Evolutionary conservation across 768 basidiomycete species (phyloP).

Genomic region (Tremella mesenterica): DNA sequence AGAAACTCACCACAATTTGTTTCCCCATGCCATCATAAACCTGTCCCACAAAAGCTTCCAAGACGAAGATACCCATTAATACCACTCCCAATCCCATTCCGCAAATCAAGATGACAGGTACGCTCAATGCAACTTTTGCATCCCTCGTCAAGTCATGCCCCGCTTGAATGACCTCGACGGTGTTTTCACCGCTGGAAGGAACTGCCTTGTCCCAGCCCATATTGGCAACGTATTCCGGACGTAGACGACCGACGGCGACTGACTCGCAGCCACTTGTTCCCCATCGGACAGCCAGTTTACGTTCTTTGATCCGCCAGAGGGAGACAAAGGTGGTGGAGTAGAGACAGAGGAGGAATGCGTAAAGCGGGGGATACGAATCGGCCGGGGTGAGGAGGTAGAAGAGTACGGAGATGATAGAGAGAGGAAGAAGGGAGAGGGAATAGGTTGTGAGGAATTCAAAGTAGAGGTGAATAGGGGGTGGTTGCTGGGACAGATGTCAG

Average conservation of each 20-base stretch:
- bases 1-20: conserved; percentile 60
- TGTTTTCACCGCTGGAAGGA: conserved; percentile 1
- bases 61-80: conserved; percentile 60
- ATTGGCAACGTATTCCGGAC: conserved; percentile 38
- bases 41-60: conserved; percentile 82
- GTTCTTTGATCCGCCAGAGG: conserved; percentile 82
- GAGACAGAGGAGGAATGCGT: conserved; percentile 64
- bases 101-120: conserved; percentile 55
- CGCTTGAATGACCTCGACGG: conserved; percentile 24
- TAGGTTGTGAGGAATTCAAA: conserved; percentile 82
- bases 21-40: conserved; percentile 83
- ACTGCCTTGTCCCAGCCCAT: conserved; percentile 19
- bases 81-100: conserved; percentile 60
- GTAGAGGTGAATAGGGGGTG: conserved; percentile 48
- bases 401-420: conserved; percentile 60
- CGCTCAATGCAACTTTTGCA: conserved; percentile 30
- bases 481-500: conserved; percentile 15
- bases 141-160: conserved; percentile 32
- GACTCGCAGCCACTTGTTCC: conserved; percentile 58
- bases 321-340: conserved; percentile 86
- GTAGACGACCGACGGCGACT: conserved; percentile 30
- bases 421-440: conserved; percentile 67
- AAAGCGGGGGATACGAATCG: conserved; percentile 64
- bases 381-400: conserved; percentile 52
- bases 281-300: conserved; percentile 71